These are phyloP conservation scores for Ceratocystis papillata DNA, from an alignment of 2,329 filamentous ascomycete genomes.

Conservation along the genomic window DNA sequence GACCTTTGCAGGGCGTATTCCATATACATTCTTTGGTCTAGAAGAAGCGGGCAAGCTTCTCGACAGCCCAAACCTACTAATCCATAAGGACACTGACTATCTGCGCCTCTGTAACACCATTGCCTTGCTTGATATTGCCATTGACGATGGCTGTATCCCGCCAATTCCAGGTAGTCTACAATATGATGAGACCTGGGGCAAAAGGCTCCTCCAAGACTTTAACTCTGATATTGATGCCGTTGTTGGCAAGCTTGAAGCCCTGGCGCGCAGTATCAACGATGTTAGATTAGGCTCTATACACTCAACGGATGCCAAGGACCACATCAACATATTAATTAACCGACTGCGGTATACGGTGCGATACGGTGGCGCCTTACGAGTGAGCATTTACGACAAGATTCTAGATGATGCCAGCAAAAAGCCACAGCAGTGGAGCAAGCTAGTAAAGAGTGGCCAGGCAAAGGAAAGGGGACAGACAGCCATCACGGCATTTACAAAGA, in stretches of 20 bases:
- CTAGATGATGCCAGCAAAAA: slow-evolving; percentile 7
- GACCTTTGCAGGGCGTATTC: slow-evolving; percentile 35
- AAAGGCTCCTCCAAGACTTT: slow-evolving; percentile 40
- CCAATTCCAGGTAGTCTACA: slow-evolving; percentile 24
- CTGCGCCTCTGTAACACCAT: slow-evolving; percentile 54
- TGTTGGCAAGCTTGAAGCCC: slow-evolving; percentile 45
- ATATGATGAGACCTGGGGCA: slow-evolving; percentile 27
- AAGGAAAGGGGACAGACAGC: slow-evolving; percentile 39
- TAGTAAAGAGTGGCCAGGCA: slow-evolving; percentile 32
- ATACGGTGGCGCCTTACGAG: slow-evolving; percentile 47
- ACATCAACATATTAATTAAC: slow-evolving; percentile 62
- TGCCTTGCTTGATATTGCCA: slow-evolving; percentile 59
- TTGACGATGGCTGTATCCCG: slow-evolving; percentile 48
- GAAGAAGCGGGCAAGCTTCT: slow-evolving; percentile 28
- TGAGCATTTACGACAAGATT: slow-evolving; percentile 40
- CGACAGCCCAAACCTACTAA: slow-evolving; percentile 39
- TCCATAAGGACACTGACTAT: slow-evolving; percentile 53
- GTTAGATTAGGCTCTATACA: slow-evolving; percentile 61
- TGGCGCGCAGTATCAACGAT: slow-evolving; percentile 57
- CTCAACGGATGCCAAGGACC: slow-evolving; percentile 65
- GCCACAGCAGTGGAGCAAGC: background rate
- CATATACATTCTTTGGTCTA: slow-evolving; percentile 31
- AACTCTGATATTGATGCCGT: slow-evolving; percentile 62
- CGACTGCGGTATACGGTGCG: slow-evolving; percentile 61
- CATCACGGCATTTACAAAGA: slow-evolving; percentile 39